phyloP scores from a whole-genome alignment of 192 early-diverging fungal genomes.

The Phlyctochytrium planicorne region DNA sequence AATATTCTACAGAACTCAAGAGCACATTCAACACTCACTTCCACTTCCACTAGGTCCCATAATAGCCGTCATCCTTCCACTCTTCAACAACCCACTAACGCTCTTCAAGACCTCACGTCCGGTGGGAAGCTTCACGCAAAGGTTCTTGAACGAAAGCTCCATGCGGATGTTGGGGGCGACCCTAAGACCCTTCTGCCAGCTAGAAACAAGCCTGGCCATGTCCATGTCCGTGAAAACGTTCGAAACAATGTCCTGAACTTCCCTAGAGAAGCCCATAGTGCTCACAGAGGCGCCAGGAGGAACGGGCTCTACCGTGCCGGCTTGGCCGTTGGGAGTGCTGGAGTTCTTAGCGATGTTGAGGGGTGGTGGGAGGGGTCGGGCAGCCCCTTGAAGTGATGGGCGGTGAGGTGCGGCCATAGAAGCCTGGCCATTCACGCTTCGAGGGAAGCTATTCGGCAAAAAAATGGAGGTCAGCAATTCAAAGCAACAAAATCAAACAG shows the following conservation, averaged over 20 bases:
- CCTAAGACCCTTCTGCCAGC: conserved; percentile 8
- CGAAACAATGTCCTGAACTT: conserved; percentile 20
- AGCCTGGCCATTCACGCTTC: no score
- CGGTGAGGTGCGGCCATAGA: background rate
- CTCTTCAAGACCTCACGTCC: conserved; percentile 65
- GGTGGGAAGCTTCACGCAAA: conserved; percentile 36
- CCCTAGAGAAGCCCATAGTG: conserved; percentile 12
- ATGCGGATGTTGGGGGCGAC: conserved; percentile 26
- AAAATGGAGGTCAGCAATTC: no score
- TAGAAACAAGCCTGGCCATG: conserved; percentile 16
- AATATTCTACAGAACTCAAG: background rate
- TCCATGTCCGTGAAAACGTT: conserved; percentile 20
- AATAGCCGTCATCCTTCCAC: conserved; percentile 78
- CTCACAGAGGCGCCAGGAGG: background rate
- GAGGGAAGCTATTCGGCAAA: no score
- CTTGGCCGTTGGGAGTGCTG: background rate
- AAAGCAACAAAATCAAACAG: no score
- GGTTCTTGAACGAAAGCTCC: conserved; percentile 40
- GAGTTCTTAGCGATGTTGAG: background rate
- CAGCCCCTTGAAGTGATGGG: background rate
- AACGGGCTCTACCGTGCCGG: background rate
- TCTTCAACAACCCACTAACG: conserved; percentile 70
- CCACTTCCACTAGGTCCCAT: conserved; percentile 94
- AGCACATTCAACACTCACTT: conserved; percentile 21
- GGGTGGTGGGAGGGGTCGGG: background rate